Base-by-base conservation (phyloP, 345 rosid genomes). In the Syzygium aqueum region DNA sequence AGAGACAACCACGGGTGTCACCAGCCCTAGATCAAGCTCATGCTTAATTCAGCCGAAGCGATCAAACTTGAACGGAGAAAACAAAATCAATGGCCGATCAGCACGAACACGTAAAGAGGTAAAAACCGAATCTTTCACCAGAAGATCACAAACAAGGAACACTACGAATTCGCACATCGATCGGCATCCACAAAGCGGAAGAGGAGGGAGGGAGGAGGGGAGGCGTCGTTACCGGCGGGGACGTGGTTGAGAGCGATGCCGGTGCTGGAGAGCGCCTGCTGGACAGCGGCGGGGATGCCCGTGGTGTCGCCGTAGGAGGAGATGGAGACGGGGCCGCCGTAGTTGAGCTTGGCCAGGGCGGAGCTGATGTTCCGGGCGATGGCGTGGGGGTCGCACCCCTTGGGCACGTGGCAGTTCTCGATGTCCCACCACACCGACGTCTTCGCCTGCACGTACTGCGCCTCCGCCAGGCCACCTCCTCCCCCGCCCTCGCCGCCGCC, bases 371-470 rank as follows among this genome's bases (percentile, higher is more conserved):
- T 91, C 87, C 89, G 93, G 2, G 94, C 94, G 28, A 92, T 92
- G 65, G 94, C 91, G 87, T 92, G 94, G 12, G 92, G 88, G 65
- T 92, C 92, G 80, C 93, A 92, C 21, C 65, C 88, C 82, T 88
- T 90, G 22, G 93, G 94, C 7, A 92, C 94, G 21, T 87, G 89
- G 65, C 93, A 92, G 85, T 92, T 92, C 89, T 92, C 94, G 87
- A 92, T 92, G 88, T 92, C 94, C 94, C 94, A 92, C 94, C 94
- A 92, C 17, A 92, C 92, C 27, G 94, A 92, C 40, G 85, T 92
- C 92, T 91, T 92, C n/a, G 93, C 93, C 86, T 67, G 82, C 46
- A 85, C 90, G 88, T 92, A 92, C 91, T 92, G 92, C 85, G 89
- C 53, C 91, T 91, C 93, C 65, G 92, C 92, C 84, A 30, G 61